These are phyloP conservation scores for Cytospora mali DNA, from an alignment of 2,329 filamentous ascomycete species.

Conservation along the genomic window DNA sequence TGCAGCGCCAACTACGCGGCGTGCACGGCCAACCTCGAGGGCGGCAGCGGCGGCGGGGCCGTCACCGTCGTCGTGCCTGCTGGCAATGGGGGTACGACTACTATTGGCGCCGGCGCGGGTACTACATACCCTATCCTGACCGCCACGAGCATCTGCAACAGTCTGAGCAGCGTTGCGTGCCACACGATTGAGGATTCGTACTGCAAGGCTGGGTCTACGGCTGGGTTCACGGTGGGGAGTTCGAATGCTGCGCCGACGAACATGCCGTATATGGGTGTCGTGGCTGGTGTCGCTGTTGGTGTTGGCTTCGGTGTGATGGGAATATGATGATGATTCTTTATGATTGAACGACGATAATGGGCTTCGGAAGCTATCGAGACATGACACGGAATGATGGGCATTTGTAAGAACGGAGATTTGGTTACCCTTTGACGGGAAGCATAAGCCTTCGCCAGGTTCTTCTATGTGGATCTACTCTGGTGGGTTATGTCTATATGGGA, in stretches of 20 bases:
- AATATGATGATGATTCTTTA: slow-evolving; percentile 6
- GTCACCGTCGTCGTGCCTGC: slow-evolving; percentile 59
- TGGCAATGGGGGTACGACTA: slow-evolving; percentile 55
- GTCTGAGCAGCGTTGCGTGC: slow-evolving; percentile 57
- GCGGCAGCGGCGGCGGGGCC: slow-evolving; percentile 40
- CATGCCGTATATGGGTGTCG: slow-evolving; percentile 30
- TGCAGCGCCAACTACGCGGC: slow-evolving; percentile 58
- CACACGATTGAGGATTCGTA: slow-evolving; percentile 45
- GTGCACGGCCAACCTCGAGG: slow-evolving; percentile 54
- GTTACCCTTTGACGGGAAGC: background rate
- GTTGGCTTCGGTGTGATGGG: slow-evolving; percentile 27
- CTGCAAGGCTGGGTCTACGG: slow-evolving; percentile 40
- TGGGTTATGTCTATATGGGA: background rate
- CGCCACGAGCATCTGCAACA: slow-evolving; percentile 58
- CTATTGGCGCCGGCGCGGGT: slow-evolving; percentile 43
- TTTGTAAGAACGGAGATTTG: background rate
- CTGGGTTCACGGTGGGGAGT: slow-evolving; percentile 34
- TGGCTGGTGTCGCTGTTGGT: slow-evolving; percentile 33
- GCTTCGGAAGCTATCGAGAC: background rate
- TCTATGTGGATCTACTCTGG: background rate
- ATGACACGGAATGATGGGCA: background rate
- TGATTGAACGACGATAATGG: background rate
- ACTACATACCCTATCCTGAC: slow-evolving; percentile 45
- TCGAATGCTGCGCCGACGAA: slow-evolving; percentile 34
- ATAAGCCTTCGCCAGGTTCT: background rate